These are phyloP conservation scores for Citrullus mucosospermus DNA, from an alignment of 306 rosid genomes.

Conservation along the genomic window DNA sequence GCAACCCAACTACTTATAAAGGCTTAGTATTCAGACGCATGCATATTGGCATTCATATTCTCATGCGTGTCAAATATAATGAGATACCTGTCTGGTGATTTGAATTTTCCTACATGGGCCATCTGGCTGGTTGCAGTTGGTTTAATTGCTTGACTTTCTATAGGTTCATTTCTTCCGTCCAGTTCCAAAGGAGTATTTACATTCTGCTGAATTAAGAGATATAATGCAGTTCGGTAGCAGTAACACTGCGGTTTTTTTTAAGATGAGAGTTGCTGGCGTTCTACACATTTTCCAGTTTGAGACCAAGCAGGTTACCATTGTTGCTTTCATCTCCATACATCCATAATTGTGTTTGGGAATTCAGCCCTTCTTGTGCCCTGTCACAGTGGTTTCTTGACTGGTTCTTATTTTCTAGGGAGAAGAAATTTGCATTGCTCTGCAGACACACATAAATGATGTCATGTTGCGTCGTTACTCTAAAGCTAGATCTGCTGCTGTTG, in stretches of 20 bases:
- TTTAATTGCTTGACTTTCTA: constrained; percentile 10
- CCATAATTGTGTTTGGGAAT: background rate
- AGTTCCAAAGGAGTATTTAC: constrained; percentile 85
- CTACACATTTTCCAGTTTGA: constrained; percentile 95
- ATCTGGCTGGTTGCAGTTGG: background rate
- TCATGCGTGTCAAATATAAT: background rate
- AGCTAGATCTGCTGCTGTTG: constrained; percentile 41
- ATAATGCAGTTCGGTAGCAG: constrained; percentile 98
- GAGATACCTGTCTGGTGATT: background rate
- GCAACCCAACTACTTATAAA: background rate
- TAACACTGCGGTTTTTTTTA: constrained; percentile 90
- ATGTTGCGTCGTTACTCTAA: constrained; percentile 87
- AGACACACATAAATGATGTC: constrained; percentile 88
- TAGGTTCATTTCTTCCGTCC: constrained; percentile 97
- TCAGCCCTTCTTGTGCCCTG: background rate
- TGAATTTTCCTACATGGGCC: background rate
- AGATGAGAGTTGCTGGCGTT: constrained; percentile 96
- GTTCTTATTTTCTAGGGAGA: constrained; percentile 55
- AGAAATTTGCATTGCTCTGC: constrained; percentile 95
- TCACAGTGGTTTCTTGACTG: background rate
- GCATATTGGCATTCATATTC: background rate
- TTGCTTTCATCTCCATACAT: constrained; percentile 4
- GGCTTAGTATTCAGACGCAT: background rate
- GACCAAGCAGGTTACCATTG: constrained; percentile 65
- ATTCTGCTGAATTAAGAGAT: constrained; percentile 92